These are phyloP conservation scores for Ajuga reptans DNA, from an alignment of 305 asterid genomes.

Conservation along the genomic window DNA sequence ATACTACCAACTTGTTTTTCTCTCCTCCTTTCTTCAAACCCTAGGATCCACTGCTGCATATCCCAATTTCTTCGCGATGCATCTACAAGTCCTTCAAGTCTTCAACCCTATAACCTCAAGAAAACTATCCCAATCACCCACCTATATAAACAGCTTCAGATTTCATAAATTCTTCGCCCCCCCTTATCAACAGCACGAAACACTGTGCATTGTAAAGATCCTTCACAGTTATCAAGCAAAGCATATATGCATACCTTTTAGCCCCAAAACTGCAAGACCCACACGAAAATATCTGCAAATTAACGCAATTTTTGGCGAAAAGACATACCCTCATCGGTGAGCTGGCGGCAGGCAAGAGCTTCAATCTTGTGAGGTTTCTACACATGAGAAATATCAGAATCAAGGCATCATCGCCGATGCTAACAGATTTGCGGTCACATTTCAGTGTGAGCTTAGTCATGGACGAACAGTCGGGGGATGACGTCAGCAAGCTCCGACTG, in stretches of 20 bases:
- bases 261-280: conserved; percentile 71
- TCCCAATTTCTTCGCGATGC: too few relatives aligned
- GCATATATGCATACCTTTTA: conserved; percentile 65
- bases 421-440: conserved; percentile 76
- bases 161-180: conserved; percentile 50
- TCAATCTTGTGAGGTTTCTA: conserved; percentile 52
- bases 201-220: conserved; percentile 67
- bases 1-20: too few relatives aligned
- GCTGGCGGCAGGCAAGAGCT: conserved; percentile 62
- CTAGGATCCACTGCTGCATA: too few relatives aligned
- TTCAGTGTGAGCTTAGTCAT: conserved; percentile 65
- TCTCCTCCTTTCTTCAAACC: too few relatives aligned
- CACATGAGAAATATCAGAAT: conserved; percentile 44
- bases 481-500: conserved; percentile 32
- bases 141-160: conserved; percentile 56
- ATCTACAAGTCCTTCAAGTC: too few relatives aligned
- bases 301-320: conserved; percentile 46
- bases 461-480: conserved; percentile 34
- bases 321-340: conserved; percentile 59
- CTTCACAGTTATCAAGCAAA: conserved; percentile 50
- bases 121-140: conserved; percentile 82
- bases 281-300: conserved; percentile 61
- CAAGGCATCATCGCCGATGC: conserved; percentile 54
- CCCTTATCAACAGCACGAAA: conserved; percentile 55
- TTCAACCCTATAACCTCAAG: conserved; percentile 34